These are phyloP conservation scores for Priceomyces fermenticarens DNA, from an alignment of 805 yeast genomes.

Conservation along the genomic window DNA sequence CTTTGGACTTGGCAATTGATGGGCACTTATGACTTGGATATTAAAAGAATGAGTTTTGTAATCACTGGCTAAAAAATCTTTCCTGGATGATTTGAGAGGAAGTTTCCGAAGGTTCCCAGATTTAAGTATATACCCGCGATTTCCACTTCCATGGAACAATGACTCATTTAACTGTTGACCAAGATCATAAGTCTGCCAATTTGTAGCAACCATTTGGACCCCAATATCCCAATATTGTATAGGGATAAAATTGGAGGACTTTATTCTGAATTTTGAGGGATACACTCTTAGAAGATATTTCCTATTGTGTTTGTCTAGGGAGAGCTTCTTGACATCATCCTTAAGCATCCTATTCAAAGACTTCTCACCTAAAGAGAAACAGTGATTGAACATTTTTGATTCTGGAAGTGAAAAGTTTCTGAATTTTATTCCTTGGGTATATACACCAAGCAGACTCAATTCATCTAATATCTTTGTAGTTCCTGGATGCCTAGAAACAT, in stretches of 20 bases:
- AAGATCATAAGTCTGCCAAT: slow-evolving; percentile 90
- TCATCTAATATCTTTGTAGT: slow-evolving; percentile 30
- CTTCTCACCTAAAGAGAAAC: slow-evolving; percentile 84
- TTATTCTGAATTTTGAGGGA: slow-evolving; percentile 76
- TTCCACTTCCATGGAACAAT: slow-evolving; percentile 59
- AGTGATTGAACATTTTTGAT: slow-evolving; percentile 75
- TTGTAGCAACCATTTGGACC: slow-evolving; percentile 91
- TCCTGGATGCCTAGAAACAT: slow-evolving; percentile 18
- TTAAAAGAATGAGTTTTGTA: slow-evolving; percentile 12
- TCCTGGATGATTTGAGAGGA: slow-evolving; percentile 18
- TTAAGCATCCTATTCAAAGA: slow-evolving; percentile 59
- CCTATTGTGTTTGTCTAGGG: slow-evolving; percentile 75
- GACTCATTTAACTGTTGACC: slow-evolving; percentile 90
- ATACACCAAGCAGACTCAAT: slow-evolving; percentile 64
- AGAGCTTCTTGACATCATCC: slow-evolving; percentile 51
- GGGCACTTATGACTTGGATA: slow-evolving; percentile 67
- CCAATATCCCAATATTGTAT: slow-evolving; percentile 80
- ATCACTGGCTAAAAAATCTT: slow-evolving; percentile 3
- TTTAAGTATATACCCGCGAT: slow-evolving; percentile 76
- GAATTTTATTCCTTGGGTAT: slow-evolving; percentile 72
- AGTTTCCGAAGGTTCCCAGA: slow-evolving; percentile 50
- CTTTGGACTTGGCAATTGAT: slow-evolving; percentile 73
- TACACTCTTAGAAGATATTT: slow-evolving; percentile 77
- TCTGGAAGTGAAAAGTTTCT: slow-evolving; percentile 83
- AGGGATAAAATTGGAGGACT: slow-evolving; percentile 81